Evolutionary conservation across 192 early-diverging fungal genomes (phyloP).

Genomic region (Thoreauomyces humboldtii): DNA sequence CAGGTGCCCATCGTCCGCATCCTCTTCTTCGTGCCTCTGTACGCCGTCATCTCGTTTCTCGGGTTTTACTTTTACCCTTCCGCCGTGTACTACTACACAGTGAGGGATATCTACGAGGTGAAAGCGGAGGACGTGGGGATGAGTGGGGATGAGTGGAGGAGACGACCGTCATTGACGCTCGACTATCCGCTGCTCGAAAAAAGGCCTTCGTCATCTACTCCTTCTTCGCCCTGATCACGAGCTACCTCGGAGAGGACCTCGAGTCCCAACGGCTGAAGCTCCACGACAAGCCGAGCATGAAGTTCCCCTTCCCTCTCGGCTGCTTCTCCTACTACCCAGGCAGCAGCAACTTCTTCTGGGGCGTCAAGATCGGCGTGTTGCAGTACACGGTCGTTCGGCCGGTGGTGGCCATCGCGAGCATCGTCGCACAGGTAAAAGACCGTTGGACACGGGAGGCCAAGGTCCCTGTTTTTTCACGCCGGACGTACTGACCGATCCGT

Average conservation of each 20-base stretch:
- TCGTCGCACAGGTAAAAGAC: slow-evolving; percentile 49
- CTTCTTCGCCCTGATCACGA: slow-evolving; percentile 70
- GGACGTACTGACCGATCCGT: no score
- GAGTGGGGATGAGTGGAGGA: no score
- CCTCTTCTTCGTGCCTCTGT: slow-evolving; percentile 71
- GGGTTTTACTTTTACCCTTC: slow-evolving; percentile 65
- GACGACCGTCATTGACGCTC: no score
- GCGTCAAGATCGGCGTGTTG: slow-evolving; percentile 62
- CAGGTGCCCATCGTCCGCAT: slow-evolving; percentile 42
- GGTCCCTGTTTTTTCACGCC: no score
- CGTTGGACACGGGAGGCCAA: no score
- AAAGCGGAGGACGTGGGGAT: no score
- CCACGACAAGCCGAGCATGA: slow-evolving; percentile 36
- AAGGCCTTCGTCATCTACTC: slow-evolving; percentile 68
- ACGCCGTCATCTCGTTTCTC: slow-evolving; percentile 65
- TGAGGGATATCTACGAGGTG: slow-evolving; percentile 33
- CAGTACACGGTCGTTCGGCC: slow-evolving; percentile 71
- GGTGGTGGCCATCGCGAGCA: slow-evolving; percentile 54
- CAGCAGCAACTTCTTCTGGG: slow-evolving; percentile 48
- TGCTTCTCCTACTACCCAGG: slow-evolving; percentile 62
- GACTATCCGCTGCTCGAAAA: no score
- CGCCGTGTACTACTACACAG: slow-evolving; percentile 62
- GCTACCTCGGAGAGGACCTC: slow-evolving; percentile 55
- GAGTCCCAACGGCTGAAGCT: slow-evolving; percentile 40
- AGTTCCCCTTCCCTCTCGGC: slow-evolving; percentile 48